Conservation (phyloP, 2,329 filamentous ascomycete genomes). For the Cryphonectria radicalis region DNA sequence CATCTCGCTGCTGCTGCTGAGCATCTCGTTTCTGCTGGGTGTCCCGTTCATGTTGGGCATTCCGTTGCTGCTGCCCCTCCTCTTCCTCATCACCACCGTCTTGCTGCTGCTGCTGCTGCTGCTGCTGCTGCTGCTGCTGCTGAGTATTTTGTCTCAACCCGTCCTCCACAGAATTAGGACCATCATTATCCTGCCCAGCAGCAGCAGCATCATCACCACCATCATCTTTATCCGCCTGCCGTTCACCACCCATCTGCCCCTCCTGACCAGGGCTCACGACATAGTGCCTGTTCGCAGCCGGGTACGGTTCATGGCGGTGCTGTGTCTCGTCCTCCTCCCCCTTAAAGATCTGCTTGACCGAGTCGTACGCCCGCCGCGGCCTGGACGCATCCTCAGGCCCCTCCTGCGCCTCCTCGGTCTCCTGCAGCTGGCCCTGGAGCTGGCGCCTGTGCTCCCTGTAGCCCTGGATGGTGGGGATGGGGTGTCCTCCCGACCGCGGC, state of each 20-base stretch:
- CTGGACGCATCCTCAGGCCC: conserved; percentile 43
- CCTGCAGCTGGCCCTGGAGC: conserved; percentile 45
- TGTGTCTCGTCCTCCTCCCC: conserved; percentile 40
- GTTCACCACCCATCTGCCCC: background rate
- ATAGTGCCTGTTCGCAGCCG: conserved; percentile 41
- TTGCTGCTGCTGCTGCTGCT: conserved; percentile 6
- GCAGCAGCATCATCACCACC: background rate
- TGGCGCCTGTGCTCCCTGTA: conserved; percentile 52
- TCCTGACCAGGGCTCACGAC: conserved; percentile 15
- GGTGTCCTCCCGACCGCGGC: conserved; percentile 48
- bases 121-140: conserved; percentile 27
- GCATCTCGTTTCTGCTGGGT: conserved; percentile 9
- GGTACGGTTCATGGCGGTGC: conserved; percentile 42
- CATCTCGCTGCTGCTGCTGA: conserved; percentile 25
- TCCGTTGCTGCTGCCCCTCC: conserved; percentile 26
- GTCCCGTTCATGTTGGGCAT: background rate
- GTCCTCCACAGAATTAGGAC: conserved; percentile 21
- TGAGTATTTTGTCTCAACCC: conserved; percentile 22
- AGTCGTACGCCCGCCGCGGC: conserved; percentile 41
- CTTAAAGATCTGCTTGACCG: conserved; percentile 43
- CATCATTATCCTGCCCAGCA: background rate
- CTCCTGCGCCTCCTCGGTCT: conserved; percentile 34
- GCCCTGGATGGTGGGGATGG: conserved; percentile 53
- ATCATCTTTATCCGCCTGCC: background rate
- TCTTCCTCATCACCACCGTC: conserved; percentile 14